Evolutionary conservation across 1,284 basidiomycete genomes (phyloP), one percentile per base, ranked within the genome.

Genomic region (Rhodotorula mucilaginosa): DNA sequence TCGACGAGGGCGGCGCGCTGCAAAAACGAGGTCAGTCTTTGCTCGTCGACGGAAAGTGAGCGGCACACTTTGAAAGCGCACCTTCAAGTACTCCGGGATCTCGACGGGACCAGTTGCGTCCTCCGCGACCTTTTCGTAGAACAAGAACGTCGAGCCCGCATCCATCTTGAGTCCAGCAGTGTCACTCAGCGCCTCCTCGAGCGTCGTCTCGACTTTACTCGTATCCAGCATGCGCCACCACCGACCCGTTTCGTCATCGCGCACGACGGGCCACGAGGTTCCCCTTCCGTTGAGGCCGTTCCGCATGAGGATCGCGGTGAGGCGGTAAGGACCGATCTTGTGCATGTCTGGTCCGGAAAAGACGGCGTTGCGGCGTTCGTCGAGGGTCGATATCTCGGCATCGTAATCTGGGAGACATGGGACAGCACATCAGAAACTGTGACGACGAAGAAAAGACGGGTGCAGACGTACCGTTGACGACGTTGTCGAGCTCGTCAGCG

Each of bases 281-380:
- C 68, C 72, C 1, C 72, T 48, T 0, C 74, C 74, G 52, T 76
- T 72, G n/a, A 76, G 59, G 0, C 74, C 74, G 59, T 66, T 73
- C 44, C 67, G 56, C 63, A 74, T 61, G 21, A 76, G 44, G 49
- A 74, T 48, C 1, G 71, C 59, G n/a, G 18, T n/a, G 21, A 76
- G 66, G 8, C 39, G 39, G 65, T 68, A 76, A 1, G 74, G 74
- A 5, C 74, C 74, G 46, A 64, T 13, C 0, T 23, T 49, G 31
- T 52, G 34, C 65, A 65, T 49, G 15, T 52, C 61, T 31, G 39
- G 31, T 8, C 44, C 19, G 13, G 58, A 56, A 59, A 65, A 69
- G 56, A 69, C 16, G 12, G 54, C 44, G 15, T 56, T 12, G 31
- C 63, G 64, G 16, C 51, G 52, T 10, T 10, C 3, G 47, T 63